These are phyloP conservation scores for Ophiostoma sp. DNA, from an alignment of 2,329 filamentous ascomycete genomes.

Conservation along the genomic window DNA sequence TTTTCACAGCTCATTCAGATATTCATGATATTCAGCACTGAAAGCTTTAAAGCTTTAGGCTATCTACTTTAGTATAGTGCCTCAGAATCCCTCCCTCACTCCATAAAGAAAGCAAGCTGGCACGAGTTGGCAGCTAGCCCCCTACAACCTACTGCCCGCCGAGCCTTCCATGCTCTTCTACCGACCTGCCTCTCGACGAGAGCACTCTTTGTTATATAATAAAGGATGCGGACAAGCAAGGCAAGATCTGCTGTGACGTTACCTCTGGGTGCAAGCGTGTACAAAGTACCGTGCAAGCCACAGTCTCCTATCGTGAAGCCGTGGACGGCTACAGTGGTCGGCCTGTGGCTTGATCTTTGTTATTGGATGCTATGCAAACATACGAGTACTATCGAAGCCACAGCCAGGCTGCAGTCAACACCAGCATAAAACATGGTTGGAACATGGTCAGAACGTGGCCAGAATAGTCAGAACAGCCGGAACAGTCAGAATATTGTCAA, in stretches of 20 bases:
- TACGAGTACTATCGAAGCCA: no score
- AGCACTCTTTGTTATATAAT: slow-evolving; percentile 1
- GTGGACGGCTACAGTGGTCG: not conserved
- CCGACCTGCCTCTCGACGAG: not conserved
- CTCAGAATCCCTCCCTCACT: not conserved
- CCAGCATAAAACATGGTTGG: no score
- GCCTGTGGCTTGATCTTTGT: not conserved
- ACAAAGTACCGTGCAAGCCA: not conserved
- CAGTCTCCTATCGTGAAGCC: not conserved
- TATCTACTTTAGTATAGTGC: not conserved
- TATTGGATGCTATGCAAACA: no score
- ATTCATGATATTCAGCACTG: not conserved
- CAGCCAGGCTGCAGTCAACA: no score
- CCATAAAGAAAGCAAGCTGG: not conserved
- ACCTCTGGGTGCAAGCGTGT: not conserved
- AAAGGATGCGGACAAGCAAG: not conserved
- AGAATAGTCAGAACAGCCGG: no score
- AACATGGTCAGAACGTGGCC: no score
- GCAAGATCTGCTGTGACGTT: slow-evolving; percentile 5
- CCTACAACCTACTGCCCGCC: not conserved
- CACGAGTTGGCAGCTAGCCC: slow-evolving; percentile 10
- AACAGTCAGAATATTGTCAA: no score
- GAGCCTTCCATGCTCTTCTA: not conserved
- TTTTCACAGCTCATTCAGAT: no score
- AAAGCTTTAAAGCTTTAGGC: not conserved